A percentile compares a stretch with the other conserved stretches of the same genome.
Conservation (phyloP, 495 filamentous ascomycete species). For the Aspergillus baeticus region DNA sequence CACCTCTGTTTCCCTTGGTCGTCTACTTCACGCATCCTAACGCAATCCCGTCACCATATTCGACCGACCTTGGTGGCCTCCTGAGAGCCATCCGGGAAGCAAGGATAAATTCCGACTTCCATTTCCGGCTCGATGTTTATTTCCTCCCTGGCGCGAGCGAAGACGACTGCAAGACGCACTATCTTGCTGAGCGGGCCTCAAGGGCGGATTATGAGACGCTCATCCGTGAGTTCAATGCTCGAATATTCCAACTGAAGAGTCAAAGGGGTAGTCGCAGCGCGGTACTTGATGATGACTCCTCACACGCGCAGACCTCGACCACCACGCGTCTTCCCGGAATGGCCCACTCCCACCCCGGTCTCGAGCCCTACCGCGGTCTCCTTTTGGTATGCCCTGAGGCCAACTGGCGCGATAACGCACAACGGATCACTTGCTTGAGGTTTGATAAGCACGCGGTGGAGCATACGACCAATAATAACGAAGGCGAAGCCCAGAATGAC, state of each 20-base stretch:
- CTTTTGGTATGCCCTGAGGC: background rate
- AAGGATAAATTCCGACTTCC: background rate
- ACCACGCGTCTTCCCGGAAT: background rate
- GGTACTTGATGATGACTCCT: background rate
- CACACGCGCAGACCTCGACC: background rate
- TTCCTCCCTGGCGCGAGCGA: background rate
- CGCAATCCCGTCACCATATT: background rate
- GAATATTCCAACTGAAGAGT: background rate
- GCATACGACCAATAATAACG: background rate
- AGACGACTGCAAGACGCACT: background rate
- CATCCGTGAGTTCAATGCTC: background rate
- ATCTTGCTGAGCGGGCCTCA: background rate
- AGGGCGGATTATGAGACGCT: background rate
- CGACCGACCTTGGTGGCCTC: background rate
- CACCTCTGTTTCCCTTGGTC: background rate
- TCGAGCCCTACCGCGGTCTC: background rate
- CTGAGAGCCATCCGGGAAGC: background rate
- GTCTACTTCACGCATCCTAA: background rate
- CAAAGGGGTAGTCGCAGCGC: background rate
- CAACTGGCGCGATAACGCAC: background rate
- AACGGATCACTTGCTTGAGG: background rate
- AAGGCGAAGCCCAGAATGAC: background rate
- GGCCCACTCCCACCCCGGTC: background rate
- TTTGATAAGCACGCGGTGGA: background rate
- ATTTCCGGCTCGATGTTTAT: background rate